These are phyloP conservation scores for Aureobasidium namibiae DNA, from an alignment of 2,329 filamentous ascomycete genomes.

Conservation along the genomic window DNA sequence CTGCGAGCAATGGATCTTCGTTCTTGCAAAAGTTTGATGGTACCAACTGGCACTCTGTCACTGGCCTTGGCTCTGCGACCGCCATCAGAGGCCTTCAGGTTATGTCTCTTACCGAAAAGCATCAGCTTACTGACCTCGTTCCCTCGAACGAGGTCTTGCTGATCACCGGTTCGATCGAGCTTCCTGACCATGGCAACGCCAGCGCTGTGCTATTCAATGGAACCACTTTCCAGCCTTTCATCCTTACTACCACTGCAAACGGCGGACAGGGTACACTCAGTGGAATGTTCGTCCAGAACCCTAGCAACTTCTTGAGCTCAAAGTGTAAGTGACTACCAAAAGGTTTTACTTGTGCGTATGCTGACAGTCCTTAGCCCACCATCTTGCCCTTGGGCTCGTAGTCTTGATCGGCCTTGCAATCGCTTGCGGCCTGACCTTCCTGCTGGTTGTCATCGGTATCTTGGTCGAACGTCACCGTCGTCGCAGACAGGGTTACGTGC, in stretches of 20 bases:
- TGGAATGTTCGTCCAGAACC: conserved; percentile 73
- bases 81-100: conserved; percentile 74
- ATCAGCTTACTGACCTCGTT: conserved; percentile 57
- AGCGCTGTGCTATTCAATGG: conserved; percentile 88
- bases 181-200: conserved; percentile 68
- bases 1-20: conserved; percentile 52
- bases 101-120: conserved; percentile 60
- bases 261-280: conserved; percentile 66
- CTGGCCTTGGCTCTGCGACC: conserved; percentile 57
- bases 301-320: conserved; percentile 61
- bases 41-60: conserved; percentile 58
- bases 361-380: conserved; percentile 33
- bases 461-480: conserved; percentile 67
- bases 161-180: conserved; percentile 71
- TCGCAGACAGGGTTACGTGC: conserved; percentile 69
- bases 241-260: conserved; percentile 60
- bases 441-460: conserved; percentile 68
- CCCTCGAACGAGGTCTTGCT: conserved; percentile 63
- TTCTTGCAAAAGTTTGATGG: conserved; percentile 82
- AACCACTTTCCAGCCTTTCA: conserved; percentile 66
- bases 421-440: conserved; percentile 65
- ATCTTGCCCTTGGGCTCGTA: conserved; percentile 65
- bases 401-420: conserved; percentile 76
- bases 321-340: conserved; percentile 43
- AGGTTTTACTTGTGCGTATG: background rate